phyloP scores from a whole-genome alignment of 2,329 filamentous ascomycete species.

The Arthrobotrys conoides region DNA sequence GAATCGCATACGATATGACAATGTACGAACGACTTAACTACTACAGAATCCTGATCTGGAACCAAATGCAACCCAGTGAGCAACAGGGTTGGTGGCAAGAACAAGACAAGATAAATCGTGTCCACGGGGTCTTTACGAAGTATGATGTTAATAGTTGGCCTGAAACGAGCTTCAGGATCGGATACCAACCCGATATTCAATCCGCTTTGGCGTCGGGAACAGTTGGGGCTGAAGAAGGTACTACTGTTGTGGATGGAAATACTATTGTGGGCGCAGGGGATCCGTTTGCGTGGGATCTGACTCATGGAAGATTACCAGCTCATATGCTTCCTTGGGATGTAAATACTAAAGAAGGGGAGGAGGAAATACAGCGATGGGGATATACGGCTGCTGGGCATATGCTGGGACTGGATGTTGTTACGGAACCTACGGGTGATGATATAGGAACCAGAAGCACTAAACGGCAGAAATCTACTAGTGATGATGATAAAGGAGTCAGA shows the following conservation, averaged over 20 bases:
- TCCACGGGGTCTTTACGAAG: neutral
- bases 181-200: constrained; percentile 20
- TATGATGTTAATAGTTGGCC: constrained; percentile 20
- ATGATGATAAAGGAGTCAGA: neutral
- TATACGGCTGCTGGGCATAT: constrained; percentile 10
- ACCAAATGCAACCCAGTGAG: constrained; percentile 1
- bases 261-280: constrained; percentile 37
- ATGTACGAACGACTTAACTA: constrained; percentile 48
- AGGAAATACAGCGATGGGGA: neutral
- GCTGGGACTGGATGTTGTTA: neutral
- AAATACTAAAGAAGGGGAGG: neutral
- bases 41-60: constrained; percentile 44
- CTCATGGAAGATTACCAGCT: constrained; percentile 14
- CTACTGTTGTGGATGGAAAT: neutral
- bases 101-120: neutral
- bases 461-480: too few species aligned
- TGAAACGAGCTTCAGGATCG: constrained; percentile 29
- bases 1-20: constrained; percentile 41
- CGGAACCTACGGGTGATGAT: neutral
- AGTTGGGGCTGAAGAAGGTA: constrained; percentile 6
- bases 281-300: constrained; percentile 29
- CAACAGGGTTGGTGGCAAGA: constrained; percentile 39
- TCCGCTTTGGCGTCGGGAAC: constrained; percentile 7
- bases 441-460: neutral
- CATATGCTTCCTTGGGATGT: constrained; percentile 23